Conservation (phyloP, 257 asterid species). For the Scutellaria minor region DNA sequence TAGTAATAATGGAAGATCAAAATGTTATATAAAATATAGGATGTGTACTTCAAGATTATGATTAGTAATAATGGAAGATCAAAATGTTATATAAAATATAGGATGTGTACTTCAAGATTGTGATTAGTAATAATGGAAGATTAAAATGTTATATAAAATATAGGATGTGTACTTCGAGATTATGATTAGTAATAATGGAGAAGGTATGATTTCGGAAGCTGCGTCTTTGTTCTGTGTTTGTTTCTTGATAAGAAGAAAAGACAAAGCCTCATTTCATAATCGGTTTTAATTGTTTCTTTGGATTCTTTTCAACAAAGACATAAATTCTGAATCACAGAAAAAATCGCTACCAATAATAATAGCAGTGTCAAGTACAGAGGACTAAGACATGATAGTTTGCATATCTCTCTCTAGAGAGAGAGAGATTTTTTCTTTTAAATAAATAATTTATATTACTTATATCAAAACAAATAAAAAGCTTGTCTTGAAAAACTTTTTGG, state of each 20-base stretch:
- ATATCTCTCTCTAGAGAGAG: conserved; percentile 33
- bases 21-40: neutral
- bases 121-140: neutral
- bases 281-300: conserved; percentile 13
- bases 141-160: too few relatives aligned
- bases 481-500: too few relatives aligned
- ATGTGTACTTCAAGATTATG: neutral
- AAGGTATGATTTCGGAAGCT: neutral
- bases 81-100: neutral
- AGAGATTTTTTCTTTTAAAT: too few relatives aligned
- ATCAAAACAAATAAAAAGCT: too few relatives aligned
- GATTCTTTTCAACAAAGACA: conserved; percentile 37
- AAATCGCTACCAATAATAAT: conserved; percentile 37
- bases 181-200: neutral
- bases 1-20: neutral
- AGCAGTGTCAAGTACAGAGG: conserved; percentile 35
- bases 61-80: neutral
- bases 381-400: conserved; percentile 47
- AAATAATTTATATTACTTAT: too few relatives aligned
- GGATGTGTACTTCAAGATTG: neutral
- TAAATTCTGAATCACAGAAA: conserved; percentile 50
- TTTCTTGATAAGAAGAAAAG: conserved; percentile 34
- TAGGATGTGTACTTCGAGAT: neutral
- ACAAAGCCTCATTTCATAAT: conserved; percentile 18
- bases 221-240: conserved; percentile 28